Conservation (phyloP, 768 basidiomycete genomes). For the Guyanaporus albipodus region DNA sequence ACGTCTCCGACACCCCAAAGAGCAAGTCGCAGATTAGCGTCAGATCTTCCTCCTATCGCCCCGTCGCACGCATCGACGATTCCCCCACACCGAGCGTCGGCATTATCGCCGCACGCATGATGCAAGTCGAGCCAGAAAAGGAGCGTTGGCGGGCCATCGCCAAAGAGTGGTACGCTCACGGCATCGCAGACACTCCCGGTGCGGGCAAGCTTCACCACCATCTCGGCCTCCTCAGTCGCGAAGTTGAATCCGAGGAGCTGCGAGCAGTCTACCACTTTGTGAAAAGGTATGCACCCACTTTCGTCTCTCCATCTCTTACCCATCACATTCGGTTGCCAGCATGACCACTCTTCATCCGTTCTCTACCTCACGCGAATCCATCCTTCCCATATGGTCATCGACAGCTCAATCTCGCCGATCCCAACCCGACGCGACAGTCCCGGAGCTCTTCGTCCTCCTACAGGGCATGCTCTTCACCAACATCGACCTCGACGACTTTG, state of each 20-base stretch:
- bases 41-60: conserved; percentile 40
- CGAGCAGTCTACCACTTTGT: conserved; percentile 89
- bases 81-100: conserved; percentile 79
- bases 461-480: conserved; percentile 98
- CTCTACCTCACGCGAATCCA: conserved; percentile 81
- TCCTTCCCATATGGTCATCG: conserved; percentile 84
- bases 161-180: conserved; percentile 88
- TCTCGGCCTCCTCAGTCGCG: conserved; percentile 81
- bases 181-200: conserved; percentile 87
- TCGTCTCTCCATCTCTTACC: neutral
- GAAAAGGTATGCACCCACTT: conserved; percentile 65
- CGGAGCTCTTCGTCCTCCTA: conserved; percentile 85
- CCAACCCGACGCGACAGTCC: conserved; percentile 64
- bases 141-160: conserved; percentile 90
- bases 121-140: conserved; percentile 87
- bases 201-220: conserved; percentile 94
- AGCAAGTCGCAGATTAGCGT: conserved; percentile 32
- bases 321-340: conserved; percentile 39
- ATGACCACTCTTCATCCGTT: conserved; percentile 92
- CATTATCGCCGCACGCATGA: conserved; percentile 69
- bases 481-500: conserved; percentile 90
- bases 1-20: conserved; percentile 29
- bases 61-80: conserved; percentile 57
- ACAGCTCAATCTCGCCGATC: conserved; percentile 60
- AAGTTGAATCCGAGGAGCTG: conserved; percentile 78